Evolutionary conservation across 495 filamentous ascomycete species (phyloP).

Genomic region (Penicillium cataractarum): DNA sequence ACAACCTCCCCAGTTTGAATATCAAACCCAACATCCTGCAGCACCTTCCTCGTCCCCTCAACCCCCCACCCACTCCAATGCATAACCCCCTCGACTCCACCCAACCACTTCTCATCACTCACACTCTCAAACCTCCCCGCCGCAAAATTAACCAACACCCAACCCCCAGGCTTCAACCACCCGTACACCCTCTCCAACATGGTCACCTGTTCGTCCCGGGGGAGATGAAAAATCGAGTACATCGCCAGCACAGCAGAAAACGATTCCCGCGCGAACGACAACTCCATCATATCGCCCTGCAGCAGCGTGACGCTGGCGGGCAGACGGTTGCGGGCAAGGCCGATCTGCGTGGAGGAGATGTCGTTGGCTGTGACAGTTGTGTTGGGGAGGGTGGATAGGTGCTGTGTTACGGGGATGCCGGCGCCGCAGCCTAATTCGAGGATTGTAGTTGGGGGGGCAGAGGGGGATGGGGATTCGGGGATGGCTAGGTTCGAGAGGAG

Average conservation of each 20-base stretch:
- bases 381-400: conserved; percentile 20
- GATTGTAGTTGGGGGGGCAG: conserved; percentile 12
- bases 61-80: conserved; percentile 49
- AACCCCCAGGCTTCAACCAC: conserved; percentile 49
- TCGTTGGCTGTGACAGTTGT: conserved; percentile 42
- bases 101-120: conserved; percentile 31
- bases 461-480: not conserved
- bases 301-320: conserved; percentile 26
- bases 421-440: conserved; percentile 49
- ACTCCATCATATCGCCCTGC: conserved; percentile 45
- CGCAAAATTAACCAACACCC: conserved; percentile 44
- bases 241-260: conserved; percentile 48
- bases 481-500: conserved; percentile 25
- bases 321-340: conserved; percentile 30
- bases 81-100: conserved; percentile 31
- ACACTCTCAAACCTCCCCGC: conserved; percentile 23
- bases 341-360: conserved; percentile 40
- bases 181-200: conserved; percentile 35
- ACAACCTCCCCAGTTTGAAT: conserved; percentile 28
- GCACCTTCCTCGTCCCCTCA: conserved; percentile 25
- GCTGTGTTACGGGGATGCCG: conserved; percentile 39
- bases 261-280: conserved; percentile 30
- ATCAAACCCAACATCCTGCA: conserved; percentile 26
- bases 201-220: conserved; percentile 40
- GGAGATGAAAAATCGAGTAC: conserved; percentile 51